Evolutionary conservation across 2,329 filamentous ascomycete genomes (phyloP).

Genomic region (Aspergillus phoenicis): DNA sequence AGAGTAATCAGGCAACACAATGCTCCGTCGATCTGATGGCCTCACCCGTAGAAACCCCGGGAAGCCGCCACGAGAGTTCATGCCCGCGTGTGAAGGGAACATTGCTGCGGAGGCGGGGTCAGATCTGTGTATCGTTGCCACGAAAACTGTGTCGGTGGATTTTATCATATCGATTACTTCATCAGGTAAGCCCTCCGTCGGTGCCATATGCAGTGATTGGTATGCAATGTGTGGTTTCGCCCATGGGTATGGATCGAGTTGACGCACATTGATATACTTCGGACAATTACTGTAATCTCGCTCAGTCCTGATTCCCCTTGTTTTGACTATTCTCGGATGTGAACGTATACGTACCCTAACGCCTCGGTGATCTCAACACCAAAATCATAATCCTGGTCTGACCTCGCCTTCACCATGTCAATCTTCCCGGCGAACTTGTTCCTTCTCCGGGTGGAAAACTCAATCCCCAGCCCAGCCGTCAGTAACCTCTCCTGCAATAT

Average conservation of each 20-base stretch:
- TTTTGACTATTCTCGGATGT: too few relatives aligned
- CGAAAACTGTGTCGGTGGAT: conserved; percentile 6
- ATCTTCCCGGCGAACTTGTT: not conserved
- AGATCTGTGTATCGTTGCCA: not conserved
- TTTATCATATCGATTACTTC: not conserved
- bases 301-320: too few relatives aligned
- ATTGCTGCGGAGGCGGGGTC: not conserved
- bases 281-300: conserved; percentile 1
- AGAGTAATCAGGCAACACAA: conserved; percentile 8
- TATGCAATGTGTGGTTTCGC: not conserved
- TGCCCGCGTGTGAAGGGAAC: conserved; percentile 3
- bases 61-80: conserved; percentile 7
- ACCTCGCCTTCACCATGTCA: not conserved
- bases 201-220: not conserved
- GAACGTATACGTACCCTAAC: not conserved
- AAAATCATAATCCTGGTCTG: not conserved
- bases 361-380: not conserved
- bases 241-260: not conserved
- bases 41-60: conserved; percentile 1
- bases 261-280: conserved; percentile 9
- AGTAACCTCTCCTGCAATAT: not conserved
- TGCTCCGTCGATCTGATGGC: not conserved
- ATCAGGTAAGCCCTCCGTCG: not conserved
- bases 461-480: not conserved
- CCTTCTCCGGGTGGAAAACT: not conserved